Conservation (phyloP, 2,329 filamentous ascomycete species). For the Shiraia bambusicola region DNA sequence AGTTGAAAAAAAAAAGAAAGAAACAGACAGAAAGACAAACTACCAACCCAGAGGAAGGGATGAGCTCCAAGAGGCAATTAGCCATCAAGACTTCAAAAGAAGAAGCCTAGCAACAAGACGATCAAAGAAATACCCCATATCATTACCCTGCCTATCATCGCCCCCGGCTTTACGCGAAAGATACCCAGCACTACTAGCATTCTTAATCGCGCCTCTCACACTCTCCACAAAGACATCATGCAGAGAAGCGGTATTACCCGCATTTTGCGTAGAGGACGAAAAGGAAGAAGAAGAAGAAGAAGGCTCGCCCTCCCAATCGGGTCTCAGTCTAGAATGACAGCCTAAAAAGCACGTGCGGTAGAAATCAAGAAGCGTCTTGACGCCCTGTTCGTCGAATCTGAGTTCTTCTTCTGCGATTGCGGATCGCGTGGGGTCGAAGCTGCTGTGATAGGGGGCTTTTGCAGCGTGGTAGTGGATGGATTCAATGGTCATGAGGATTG, state of each 20-base stretch:
- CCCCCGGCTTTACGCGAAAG: slow-evolving; percentile 21
- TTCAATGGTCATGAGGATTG: slow-evolving; percentile 43
- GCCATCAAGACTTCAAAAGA: slow-evolving; percentile 13
- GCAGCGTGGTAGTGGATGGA: slow-evolving; percentile 44
- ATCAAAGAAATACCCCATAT: slow-evolving; percentile 44
- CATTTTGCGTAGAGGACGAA: too few relatives aligned
- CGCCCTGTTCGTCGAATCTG: slow-evolving; percentile 26
- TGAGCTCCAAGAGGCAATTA: too few relatives aligned
- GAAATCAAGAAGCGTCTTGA: slow-evolving; percentile 32
- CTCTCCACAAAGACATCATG: slow-evolving; percentile 33
- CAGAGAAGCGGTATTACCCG: slow-evolving; percentile 1
- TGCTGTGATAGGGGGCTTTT: slow-evolving; percentile 38
- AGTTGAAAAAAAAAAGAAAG: not conserved
- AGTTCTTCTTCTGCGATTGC: slow-evolving; percentile 8
- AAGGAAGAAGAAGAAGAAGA: too few relatives aligned
- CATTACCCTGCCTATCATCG: slow-evolving; percentile 22
- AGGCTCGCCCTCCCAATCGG: slow-evolving; percentile 34
- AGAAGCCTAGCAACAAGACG: slow-evolving; percentile 39
- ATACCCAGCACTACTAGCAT: slow-evolving; percentile 22
- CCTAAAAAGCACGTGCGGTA: slow-evolving; percentile 39
- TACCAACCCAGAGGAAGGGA: too few relatives aligned
- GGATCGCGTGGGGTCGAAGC: slow-evolving; percentile 3
- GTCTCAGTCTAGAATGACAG: slow-evolving; percentile 33
- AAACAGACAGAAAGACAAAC: not conserved
- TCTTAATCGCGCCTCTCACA: slow-evolving; percentile 28